Base-by-base conservation (phyloP, 2,329 filamentous ascomycete genomes). In the Bisporella sp. region DNA sequence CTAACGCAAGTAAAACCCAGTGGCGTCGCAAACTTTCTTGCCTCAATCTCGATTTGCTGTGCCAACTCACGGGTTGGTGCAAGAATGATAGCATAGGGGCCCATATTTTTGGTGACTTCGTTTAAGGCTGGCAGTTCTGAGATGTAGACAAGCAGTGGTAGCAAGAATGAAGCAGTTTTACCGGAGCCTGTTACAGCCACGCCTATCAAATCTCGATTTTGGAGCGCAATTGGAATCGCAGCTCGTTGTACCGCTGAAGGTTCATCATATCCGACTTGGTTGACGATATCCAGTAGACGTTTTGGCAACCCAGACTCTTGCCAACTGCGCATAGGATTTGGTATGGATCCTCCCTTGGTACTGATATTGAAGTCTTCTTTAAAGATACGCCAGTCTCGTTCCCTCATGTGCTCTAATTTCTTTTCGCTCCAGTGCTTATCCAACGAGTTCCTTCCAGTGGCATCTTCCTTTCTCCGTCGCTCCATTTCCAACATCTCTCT, bases 351-450 rank as follows among this genome's bases (percentile, higher is more conserved):
- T 51, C 93, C 93, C 68, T 96, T 97, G 6, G 90, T 96, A 40
- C 85, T 78, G 66, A 99, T 99, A 61, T 93, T 95, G 72, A 96
- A 97, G 69, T 99, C 91, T 68, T 97, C 93, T 71, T 97, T 99
- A 82, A 99, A 96, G 61, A 99, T 97, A 65, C 93, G 88, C 93
- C 93, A 99, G 69, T 99, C 93, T 66, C 93, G 79, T 71, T 97
- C 91, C 55, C 89, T 87, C 93, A 99, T 99, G 62, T 96, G 88
- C 11, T 87, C 82, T 55, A 97, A 73, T 55, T 78, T 79, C 81
- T 99, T 99, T 66, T 96, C 89, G 49, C 87, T 90, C 93, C 93
- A 99, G 69, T 96, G 90, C 68, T 91, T 91, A 61, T 95, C 91
- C 50, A 95, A 76, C 33, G 84, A 85, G 56, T 85, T 89, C 55